Evolutionary conservation across 2,329 filamentous ascomycete genomes (phyloP).

Genomic region (Capronia americana): DNA sequence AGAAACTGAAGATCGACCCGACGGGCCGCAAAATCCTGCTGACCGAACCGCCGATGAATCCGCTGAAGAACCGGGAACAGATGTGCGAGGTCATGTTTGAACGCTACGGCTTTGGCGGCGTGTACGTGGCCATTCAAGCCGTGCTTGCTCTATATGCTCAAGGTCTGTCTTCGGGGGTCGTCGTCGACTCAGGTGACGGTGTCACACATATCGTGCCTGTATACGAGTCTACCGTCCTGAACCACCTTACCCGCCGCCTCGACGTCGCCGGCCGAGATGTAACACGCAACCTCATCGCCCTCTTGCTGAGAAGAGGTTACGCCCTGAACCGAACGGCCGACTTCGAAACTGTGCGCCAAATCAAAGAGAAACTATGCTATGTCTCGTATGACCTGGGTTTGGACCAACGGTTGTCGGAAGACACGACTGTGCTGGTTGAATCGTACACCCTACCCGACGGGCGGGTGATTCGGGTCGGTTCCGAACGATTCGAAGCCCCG

Average conservation of each 20-base stretch:
- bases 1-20: constrained; percentile 94
- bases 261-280: constrained; percentile 97
- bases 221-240: constrained; percentile 96
- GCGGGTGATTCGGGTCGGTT: constrained; percentile 92
- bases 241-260: constrained; percentile 90
- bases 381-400: constrained; percentile 97
- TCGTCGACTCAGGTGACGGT: constrained; percentile 97
- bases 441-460: constrained; percentile 97
- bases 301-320: constrained; percentile 91
- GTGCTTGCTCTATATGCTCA: constrained; percentile 96
- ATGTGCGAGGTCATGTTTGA: constrained; percentile 99
- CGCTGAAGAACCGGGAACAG: constrained; percentile 92
- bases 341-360: constrained; percentile 98
- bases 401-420: constrained; percentile 93
- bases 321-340: constrained; percentile 97
- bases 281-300: constrained; percentile 95
- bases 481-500: constrained; percentile 95
- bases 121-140: constrained; percentile 97
- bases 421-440: constrained; percentile 95
- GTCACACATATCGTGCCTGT: constrained; percentile 99
- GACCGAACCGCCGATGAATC: constrained; percentile 98
- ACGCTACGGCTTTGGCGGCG: constrained; percentile 91
- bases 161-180: constrained; percentile 91
- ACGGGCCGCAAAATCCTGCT: constrained; percentile 94
- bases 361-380: constrained; percentile 99